phyloP scores from a whole-genome alignment of 2,329 filamentous ascomycete genomes.

The Colletotrichum theobromicola region DNA sequence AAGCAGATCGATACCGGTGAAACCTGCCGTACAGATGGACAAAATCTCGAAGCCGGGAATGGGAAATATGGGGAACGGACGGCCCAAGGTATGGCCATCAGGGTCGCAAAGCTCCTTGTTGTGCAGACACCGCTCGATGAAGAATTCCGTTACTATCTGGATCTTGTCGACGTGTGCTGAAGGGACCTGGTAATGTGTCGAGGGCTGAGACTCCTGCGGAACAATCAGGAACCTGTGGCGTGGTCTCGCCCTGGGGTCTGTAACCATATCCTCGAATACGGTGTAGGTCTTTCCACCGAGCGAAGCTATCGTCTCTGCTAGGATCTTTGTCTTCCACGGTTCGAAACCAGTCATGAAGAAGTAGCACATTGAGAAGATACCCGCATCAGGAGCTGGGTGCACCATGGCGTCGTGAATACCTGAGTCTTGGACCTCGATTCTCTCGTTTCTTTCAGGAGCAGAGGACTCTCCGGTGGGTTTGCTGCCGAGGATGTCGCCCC shows the following conservation, averaged over 20 bases:
- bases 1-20: conserved; percentile 82
- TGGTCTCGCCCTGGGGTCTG: conserved; percentile 31
- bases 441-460: background rate
- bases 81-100: conserved; percentile 72
- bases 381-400: conserved; percentile 29
- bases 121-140: conserved; percentile 87
- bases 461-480: conserved; percentile 9
- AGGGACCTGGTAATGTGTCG: conserved; percentile 44
- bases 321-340: conserved; percentile 51
- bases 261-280: conserved; percentile 46
- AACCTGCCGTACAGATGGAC: conserved; percentile 80
- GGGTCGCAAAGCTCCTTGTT: conserved; percentile 75
- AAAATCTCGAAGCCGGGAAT: conserved; percentile 74
- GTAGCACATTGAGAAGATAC: conserved; percentile 59
- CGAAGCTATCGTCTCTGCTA: conserved; percentile 52
- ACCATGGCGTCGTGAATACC: conserved; percentile 31
- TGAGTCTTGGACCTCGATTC: conserved; percentile 30
- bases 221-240: conserved; percentile 57
- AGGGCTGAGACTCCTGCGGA: conserved; percentile 54
- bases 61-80: conserved; percentile 75
- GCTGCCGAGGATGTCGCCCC: conserved; percentile 81
- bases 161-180: conserved; percentile 43
- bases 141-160: conserved; percentile 82
- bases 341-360: conserved; percentile 69
- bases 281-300: conserved; percentile 50